phyloP scores from a whole-genome alignment of 163 green algal genomes.

The Scenedesmus sp. region DNA sequence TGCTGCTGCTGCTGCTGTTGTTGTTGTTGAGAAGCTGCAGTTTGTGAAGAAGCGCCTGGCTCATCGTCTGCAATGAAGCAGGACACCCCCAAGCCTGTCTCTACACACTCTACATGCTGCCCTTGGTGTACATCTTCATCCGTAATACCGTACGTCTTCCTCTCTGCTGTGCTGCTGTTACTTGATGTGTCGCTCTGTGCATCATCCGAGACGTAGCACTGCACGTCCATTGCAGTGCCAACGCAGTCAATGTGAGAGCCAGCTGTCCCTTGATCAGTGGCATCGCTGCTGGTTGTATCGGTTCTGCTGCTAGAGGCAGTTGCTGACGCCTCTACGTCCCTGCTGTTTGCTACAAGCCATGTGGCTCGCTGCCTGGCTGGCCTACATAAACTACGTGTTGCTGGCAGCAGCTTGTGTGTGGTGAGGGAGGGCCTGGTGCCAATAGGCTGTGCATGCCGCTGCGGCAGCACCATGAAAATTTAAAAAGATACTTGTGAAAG shows the following conservation, averaged over 20 bases:
- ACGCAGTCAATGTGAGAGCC: conserved; percentile 44
- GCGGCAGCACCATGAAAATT: neutral
- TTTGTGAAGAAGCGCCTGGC: neutral
- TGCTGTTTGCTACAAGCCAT: neutral
- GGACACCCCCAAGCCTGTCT: conserved; percentile 14
- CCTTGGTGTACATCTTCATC: conserved; percentile 8
- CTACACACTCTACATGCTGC: conserved; percentile 32
- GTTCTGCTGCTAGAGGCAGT: neutral
- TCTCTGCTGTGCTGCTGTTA: neutral
- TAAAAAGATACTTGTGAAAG: too few species aligned
- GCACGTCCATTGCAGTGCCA: conserved; percentile 48
- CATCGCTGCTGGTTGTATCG: conserved; percentile 9
- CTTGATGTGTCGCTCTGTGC: neutral
- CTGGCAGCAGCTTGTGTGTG: conserved; percentile 5
- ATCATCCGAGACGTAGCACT: conserved; percentile 26
- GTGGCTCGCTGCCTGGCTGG: neutral
- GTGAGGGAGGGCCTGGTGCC: neutral
- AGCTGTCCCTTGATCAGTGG: neutral
- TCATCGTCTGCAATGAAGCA: conserved; percentile 40
- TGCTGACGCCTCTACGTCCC: conserved; percentile 21
- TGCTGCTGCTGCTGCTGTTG: conserved; percentile 20
- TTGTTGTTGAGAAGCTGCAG: neutral
- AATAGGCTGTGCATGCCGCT: neutral
- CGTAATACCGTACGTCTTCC: neutral
- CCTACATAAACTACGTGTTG: neutral